Percentiles rank a stretch among this genome's conserved stretches.
phyloP scores from a whole-genome alignment of 2,329 filamentous ascomycete genomes.

The Curvularia lunata region DNA sequence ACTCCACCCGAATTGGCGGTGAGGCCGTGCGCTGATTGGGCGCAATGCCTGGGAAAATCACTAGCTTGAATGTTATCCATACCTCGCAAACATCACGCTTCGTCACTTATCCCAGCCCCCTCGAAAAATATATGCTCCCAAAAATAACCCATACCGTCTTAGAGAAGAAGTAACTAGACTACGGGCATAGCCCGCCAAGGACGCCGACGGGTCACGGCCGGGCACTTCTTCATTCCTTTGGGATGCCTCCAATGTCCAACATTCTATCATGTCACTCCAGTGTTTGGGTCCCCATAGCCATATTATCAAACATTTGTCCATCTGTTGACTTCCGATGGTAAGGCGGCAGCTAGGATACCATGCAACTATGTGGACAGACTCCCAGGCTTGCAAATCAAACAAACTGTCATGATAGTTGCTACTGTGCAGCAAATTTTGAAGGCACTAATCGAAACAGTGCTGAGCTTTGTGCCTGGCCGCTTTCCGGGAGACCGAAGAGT shows the following conservation, averaged over 20 bases:
- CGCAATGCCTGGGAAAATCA: slow-evolving; percentile 24
- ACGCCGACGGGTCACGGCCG: slow-evolving; percentile 7
- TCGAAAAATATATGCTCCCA: slow-evolving; percentile 15
- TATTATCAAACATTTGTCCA: neutral
- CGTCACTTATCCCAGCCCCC: slow-evolving; percentile 30
- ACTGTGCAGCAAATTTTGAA: neutral
- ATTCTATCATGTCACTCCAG: neutral
- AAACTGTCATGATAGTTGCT: neutral
- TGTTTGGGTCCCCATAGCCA: neutral
- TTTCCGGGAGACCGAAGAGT: slow-evolving; percentile 7
- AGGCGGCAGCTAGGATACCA: slow-evolving; percentile 7
- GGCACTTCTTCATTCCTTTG: neutral
- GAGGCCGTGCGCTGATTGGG: slow-evolving; percentile 41
- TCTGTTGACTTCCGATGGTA: slow-evolving; percentile 2
- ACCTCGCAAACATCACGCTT: slow-evolving; percentile 25
- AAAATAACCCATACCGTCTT: slow-evolving; percentile 5
- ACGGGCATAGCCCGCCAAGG: neutral
- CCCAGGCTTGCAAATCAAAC: slow-evolving; percentile 12
- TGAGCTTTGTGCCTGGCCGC: slow-evolving; percentile 4
- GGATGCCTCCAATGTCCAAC: neutral
- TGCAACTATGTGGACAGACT: neutral
- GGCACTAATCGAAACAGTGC: slow-evolving; percentile 8
- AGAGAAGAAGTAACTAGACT: neutral
- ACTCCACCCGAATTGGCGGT: slow-evolving; percentile 44
- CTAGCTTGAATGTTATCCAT: slow-evolving; percentile 28